Evolutionary conservation across 148 eudicot genomes (phyloP).

Genomic region (Talinum fruticosum): DNA sequence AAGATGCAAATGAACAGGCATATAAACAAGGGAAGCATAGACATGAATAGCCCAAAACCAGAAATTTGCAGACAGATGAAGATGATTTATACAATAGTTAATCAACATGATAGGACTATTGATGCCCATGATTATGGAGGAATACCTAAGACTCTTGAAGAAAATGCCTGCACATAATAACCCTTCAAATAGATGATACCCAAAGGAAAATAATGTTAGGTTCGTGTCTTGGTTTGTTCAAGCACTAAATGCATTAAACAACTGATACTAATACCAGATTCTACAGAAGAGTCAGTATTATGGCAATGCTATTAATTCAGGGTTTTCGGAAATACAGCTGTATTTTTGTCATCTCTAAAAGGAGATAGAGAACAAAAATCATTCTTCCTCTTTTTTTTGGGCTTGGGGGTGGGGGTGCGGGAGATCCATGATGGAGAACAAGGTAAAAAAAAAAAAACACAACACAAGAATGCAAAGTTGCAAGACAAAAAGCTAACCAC

Average conservation of each 20-base stretch:
- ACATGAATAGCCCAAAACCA: background rate
- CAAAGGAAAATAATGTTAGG: background rate
- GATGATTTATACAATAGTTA: background rate
- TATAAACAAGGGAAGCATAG: background rate
- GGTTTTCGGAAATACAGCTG: background rate
- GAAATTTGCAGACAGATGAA: no score
- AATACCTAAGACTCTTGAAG: background rate
- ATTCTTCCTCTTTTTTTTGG: no score
- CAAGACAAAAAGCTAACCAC: background rate
- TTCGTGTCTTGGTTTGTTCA: background rate
- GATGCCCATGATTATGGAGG: background rate
- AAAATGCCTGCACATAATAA: background rate
- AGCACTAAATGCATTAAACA: background rate
- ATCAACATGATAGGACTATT: background rate
- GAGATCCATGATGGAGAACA: background rate
- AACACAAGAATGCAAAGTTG: background rate
- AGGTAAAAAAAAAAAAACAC: background rate
- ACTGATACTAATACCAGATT: background rate
- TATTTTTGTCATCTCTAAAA: background rate
- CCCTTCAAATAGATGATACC: background rate
- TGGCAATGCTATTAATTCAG: background rate
- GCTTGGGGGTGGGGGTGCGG: background rate
- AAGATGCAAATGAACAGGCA: conserved; percentile 15
- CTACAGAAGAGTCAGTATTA: background rate
- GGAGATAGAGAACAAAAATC: background rate